Conservation (phyloP, 768 basidiomycete genomes). For the Phaeotremella fagi region DNA sequence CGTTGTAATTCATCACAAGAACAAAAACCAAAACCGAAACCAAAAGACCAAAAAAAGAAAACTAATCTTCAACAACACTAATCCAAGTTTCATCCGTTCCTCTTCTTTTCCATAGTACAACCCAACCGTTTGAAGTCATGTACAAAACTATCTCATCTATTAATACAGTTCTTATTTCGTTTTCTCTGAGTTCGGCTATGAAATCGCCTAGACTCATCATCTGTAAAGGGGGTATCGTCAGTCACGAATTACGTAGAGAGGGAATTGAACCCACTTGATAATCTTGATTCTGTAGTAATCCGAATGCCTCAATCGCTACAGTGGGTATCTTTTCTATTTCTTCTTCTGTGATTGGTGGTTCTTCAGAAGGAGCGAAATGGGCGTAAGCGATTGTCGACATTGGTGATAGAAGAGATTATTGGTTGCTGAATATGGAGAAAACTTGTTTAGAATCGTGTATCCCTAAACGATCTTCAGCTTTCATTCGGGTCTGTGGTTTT, state of each 20-base stretch:
- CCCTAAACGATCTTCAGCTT: too few relatives aligned
- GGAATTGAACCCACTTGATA: slow-evolving; percentile 1
- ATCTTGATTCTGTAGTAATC: neutral
- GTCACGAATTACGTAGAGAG: neutral
- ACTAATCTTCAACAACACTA: too few relatives aligned
- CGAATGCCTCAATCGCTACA: slow-evolving; percentile 3
- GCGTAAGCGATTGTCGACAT: neutral
- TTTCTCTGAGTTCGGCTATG: slow-evolving; percentile 17
- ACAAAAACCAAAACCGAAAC: too few relatives aligned
- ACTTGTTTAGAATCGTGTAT: too few relatives aligned
- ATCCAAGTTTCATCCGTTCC: slow-evolving; percentile 14
- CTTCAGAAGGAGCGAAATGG: neutral
- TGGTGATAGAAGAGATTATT: too few relatives aligned
- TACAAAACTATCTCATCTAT: slow-evolving; percentile 21
- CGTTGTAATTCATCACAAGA: too few relatives aligned
- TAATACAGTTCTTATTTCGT: slow-evolving; percentile 10
- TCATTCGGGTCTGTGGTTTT: neutral
- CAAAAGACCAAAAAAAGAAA: too few relatives aligned
- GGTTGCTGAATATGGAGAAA: too few relatives aligned
- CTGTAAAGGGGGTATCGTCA: neutral
- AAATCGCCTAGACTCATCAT: slow-evolving; percentile 24
- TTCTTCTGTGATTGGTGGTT: slow-evolving; percentile 6
- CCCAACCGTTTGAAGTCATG: slow-evolving; percentile 17
- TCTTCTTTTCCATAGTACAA: slow-evolving; percentile 9
- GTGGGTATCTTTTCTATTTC: slow-evolving; percentile 4